Conservation (phyloP, 2,329 filamentous ascomycete species). For the Blastomyces silverae region DNA sequence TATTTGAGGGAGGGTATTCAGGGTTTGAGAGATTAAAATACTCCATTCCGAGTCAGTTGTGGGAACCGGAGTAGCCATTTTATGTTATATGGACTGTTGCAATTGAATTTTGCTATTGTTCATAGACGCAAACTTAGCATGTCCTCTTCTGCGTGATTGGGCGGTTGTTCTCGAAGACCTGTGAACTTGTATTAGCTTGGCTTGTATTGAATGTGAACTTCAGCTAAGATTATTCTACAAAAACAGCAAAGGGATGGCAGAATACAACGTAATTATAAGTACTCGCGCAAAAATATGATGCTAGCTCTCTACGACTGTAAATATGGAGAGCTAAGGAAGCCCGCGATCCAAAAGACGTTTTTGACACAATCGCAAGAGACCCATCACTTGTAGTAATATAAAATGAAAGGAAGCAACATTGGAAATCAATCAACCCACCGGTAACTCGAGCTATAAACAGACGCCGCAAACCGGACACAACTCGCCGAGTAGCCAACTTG, state of each 20-base stretch:
- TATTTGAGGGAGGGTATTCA: constrained; percentile 25
- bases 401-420: background rate
- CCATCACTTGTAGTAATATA: background rate
- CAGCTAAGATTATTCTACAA: background rate
- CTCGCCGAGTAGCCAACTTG: background rate
- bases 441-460: background rate
- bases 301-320: background rate
- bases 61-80: constrained; percentile 19
- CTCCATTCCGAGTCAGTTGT: constrained; percentile 33
- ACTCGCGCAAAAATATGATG: background rate
- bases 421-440: background rate
- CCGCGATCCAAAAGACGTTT: background rate
- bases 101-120: background rate
- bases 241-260: background rate
- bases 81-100: background rate
- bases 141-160: background rate
- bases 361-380: background rate
- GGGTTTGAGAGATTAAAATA: constrained; percentile 26
- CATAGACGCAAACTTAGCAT: background rate
- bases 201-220: background rate
- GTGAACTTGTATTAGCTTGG: background rate
- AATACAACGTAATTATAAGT: background rate
- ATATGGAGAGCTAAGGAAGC: background rate
- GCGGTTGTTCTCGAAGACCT: background rate
- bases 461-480: background rate